These are phyloP conservation scores for Ceraceosorus bombacis DNA, from an alignment of 1,284 basidiomycete species.

Conservation along the genomic window DNA sequence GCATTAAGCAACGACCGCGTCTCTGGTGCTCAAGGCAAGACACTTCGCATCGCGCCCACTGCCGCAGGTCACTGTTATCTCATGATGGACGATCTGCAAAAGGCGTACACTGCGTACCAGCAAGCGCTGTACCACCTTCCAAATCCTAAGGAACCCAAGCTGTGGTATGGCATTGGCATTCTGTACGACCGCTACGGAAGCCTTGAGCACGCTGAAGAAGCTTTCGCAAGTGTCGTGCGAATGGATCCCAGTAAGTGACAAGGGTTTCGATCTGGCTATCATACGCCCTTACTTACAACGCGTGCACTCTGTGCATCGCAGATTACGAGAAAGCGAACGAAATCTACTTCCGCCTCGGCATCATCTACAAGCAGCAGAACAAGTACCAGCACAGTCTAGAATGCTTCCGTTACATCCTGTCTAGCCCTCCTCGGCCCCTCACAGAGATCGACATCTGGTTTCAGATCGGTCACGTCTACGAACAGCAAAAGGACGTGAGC, in stretches of 20 bases:
- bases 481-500: conserved; percentile 82
- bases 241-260: conserved; percentile 65
- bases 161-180: conserved; percentile 99
- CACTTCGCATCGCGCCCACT: too few relatives aligned
- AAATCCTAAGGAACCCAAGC: conserved; percentile 95
- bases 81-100: conserved; percentile 98
- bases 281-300: neutral
- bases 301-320: conserved; percentile 40
- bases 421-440: conserved; percentile 86
- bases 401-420: conserved; percentile 82
- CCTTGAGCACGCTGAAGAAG: conserved; percentile 95
- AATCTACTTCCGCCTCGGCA: conserved; percentile 93
- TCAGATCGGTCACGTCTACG: conserved; percentile 97
- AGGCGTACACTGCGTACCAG: conserved; percentile 97
- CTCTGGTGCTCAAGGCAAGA: neutral
- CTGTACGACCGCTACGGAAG: conserved; percentile 97
- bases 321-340: conserved; percentile 99
- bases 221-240: conserved; percentile 86
- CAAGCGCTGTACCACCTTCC: conserved; percentile 92
- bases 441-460: conserved; percentile 99
- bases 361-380: conserved; percentile 98
- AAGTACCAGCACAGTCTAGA: conserved; percentile 58
- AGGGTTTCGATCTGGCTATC: neutral
- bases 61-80: conserved; percentile 72
- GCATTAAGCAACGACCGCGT: neutral